These are phyloP conservation scores for Acanthamoeba lenticulata DNA, from an alignment of 208 protist species.

Conservation along the genomic window DNA sequence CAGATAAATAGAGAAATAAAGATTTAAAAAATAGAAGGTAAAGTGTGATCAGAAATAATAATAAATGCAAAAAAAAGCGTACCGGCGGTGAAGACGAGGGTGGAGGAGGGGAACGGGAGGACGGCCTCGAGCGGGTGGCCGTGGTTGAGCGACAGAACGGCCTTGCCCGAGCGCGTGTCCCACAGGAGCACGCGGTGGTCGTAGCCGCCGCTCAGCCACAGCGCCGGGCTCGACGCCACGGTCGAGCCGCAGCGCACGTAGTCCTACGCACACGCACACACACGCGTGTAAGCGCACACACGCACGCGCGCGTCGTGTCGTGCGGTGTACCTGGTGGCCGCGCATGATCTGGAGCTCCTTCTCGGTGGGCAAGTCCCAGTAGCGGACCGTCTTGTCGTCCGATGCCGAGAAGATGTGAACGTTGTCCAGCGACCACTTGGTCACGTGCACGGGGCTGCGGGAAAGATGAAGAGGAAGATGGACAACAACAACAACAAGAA, in stretches of 20 bases:
- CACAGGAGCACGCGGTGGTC: constrained; percentile 80
- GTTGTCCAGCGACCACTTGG: constrained; percentile 69
- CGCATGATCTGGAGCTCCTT: constrained; percentile 42
- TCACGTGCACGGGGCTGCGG: constrained; percentile 66
- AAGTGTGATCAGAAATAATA: background rate
- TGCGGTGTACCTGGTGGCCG: constrained; percentile 49
- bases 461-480: background rate
- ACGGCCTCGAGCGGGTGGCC: constrained; percentile 76
- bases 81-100: constrained; percentile 57
- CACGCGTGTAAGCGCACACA: background rate
- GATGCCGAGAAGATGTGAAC: constrained; percentile 66
- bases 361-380: constrained; percentile 71
- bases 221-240: constrained; percentile 20
- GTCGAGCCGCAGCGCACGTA: constrained; percentile 57
- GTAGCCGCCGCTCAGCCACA: constrained; percentile 73
- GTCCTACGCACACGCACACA: background rate
- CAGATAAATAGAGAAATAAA: background rate
- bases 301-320: background rate
- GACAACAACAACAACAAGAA: background rate
- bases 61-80: background rate
- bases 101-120: constrained; percentile 72
- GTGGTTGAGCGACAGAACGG: constrained; percentile 71
- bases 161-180: constrained; percentile 67
- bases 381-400: constrained; percentile 75
- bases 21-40: background rate